Evolutionary conservation across 352 stramenopile species (phyloP), one percentile per base, ranked within the genome.

Genomic region (Plasmopara viticola): DNA sequence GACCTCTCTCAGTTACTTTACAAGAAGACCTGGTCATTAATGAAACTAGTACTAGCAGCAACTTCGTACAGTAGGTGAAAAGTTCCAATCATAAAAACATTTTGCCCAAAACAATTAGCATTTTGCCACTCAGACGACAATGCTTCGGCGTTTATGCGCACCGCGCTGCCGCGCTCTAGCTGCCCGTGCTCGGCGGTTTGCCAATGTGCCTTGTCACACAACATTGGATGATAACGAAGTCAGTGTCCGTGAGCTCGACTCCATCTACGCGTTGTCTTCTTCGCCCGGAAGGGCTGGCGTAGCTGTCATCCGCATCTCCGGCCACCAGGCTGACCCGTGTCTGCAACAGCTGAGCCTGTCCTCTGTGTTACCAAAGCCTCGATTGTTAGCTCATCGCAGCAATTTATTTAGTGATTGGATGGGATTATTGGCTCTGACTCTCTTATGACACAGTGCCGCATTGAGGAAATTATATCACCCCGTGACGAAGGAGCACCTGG

Each of bases 211-310:
- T 42, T 13, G 18, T 39, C 30, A 34, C 7, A 29, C n/a, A 31
- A 17, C 9, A 25, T 2, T 30, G 35, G 9, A 18, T 0, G 14
- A 52, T 1, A 35, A 56, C 13, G 47, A 31, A 0, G 29, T 58
- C 4, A 14, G 52, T 9, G 49, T 71, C 0, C 58, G 65, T 14
- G 78, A 82, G 42, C 62, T 57, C n/a, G 86, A 96, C 42, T 97
- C 88, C 4, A 96, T 97, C 60, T 97, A 90, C 58, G 88, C 88
- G 55, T 68, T 97, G 40, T 96, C 86, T 25, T 96, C 87, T 12
- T 87, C 86, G 0, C 70, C 87, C 9, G 86, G 86, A 15, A 85
- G 84, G 33, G 77, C 86, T 20, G 90, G 88, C 25, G 87, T 97
- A 12, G 86, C 88, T 0, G 86, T 97, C 20, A 64, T 97, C 12